phyloP scores from a whole-genome alignment of 208 protist genomes.

The Phytomonas francai region DNA sequence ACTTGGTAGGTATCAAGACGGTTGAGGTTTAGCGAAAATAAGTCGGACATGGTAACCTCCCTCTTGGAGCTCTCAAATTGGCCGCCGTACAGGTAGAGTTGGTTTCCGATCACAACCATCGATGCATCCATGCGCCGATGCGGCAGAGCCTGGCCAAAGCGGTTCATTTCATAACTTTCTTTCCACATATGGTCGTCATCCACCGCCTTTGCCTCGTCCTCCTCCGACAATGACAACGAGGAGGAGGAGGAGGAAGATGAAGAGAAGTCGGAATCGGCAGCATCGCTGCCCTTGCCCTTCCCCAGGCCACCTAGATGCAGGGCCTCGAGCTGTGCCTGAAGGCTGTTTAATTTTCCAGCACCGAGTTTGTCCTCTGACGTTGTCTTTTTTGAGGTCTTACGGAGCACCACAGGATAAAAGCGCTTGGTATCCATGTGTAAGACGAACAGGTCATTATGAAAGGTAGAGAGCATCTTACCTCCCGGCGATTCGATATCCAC shows the following conservation, averaged over 20 bases:
- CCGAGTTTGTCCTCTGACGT: background rate
- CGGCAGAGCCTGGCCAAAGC: conserved; percentile 52
- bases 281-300: conserved; percentile 20
- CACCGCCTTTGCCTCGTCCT: conserved; percentile 6
- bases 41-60: conserved; percentile 85
- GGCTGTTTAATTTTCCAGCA: conserved; percentile 23
- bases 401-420: conserved; percentile 84
- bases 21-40: conserved; percentile 84
- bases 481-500: conserved; percentile 83
- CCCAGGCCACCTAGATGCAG: conserved; percentile 32
- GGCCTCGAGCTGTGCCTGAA: conserved; percentile 55
- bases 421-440: conserved; percentile 87
- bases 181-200: conserved; percentile 29
- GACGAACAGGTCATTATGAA: conserved; percentile 86
- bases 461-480: conserved; percentile 81
- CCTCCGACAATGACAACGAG: background rate
- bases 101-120: conserved; percentile 51
- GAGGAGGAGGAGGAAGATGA: no score
- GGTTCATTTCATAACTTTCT: conserved; percentile 67
- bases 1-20: conserved; percentile 69
- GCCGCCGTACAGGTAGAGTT: conserved; percentile 83
- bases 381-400: conserved; percentile 11
- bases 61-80: conserved; percentile 83
- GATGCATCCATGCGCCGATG: conserved; percentile 82
- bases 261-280: conserved; percentile 30